Conservation (phyloP, 2,329 filamentous ascomycete species). For the Dothistroma pini region DNA sequence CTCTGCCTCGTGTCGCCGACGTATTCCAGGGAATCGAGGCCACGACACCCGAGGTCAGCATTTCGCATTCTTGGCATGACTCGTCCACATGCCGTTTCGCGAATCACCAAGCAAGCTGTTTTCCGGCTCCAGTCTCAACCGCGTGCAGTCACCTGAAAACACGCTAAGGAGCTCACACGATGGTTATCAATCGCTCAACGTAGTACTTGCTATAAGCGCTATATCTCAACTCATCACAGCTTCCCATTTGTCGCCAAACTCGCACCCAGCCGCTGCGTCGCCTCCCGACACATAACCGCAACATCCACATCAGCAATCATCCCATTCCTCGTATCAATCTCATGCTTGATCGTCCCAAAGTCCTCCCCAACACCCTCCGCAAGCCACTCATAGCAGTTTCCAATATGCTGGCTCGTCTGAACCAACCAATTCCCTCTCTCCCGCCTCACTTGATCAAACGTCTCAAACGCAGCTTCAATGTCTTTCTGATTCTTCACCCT, state of each 20-base stretch:
- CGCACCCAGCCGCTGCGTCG: constrained; percentile 14
- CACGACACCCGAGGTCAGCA: too few relatives aligned
- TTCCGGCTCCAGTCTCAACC: too few relatives aligned
- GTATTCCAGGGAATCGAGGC: too few relatives aligned
- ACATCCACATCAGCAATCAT: constrained; percentile 26
- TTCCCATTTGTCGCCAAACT: constrained; percentile 8
- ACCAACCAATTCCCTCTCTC: constrained; percentile 47
- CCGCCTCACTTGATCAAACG: constrained; percentile 40
- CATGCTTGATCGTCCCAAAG: constrained; percentile 22
- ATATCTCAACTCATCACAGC: not conserved
- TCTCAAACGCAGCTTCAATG: constrained; percentile 37
- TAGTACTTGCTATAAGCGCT: not conserved
- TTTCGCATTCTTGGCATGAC: too few relatives aligned
- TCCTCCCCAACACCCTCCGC: constrained; percentile 23
- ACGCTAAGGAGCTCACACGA: not conserved
- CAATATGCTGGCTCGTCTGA: constrained; percentile 37
- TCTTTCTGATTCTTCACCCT: constrained; percentile 19
- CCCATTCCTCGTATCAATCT: constrained; percentile 23
- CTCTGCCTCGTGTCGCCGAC: too few relatives aligned
- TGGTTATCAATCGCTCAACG: not conserved
- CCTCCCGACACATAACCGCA: constrained; percentile 19
- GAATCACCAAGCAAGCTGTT: too few relatives aligned
- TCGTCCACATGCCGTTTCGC: too few relatives aligned
- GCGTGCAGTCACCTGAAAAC: too few relatives aligned
- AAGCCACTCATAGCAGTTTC: constrained; percentile 40